Conservation (phyloP, 768 basidiomycete genomes). For the Mycena capillaripes region DNA sequence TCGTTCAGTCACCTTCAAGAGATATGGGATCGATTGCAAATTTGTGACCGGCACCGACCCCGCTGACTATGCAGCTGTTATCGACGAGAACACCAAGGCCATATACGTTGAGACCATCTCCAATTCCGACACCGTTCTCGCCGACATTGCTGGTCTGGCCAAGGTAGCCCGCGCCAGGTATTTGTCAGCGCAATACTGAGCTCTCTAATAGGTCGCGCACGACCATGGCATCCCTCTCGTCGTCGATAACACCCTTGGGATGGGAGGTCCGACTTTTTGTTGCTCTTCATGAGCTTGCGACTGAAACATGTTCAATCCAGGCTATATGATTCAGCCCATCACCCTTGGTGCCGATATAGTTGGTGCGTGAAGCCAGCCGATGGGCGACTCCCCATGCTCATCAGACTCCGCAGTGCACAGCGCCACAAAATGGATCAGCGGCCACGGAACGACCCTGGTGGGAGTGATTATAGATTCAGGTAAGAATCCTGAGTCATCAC, state of each 20-base stretch:
- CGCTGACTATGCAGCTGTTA: constrained; percentile 62
- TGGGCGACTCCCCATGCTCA: not conserved
- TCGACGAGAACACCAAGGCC: constrained; percentile 72
- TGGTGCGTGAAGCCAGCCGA: not conserved
- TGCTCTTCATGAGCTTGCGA: not conserved
- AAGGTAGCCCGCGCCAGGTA: constrained; percentile 51
- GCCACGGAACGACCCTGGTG: constrained; percentile 73
- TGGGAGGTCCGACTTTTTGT: constrained; percentile 60
- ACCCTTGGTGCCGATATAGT: not conserved
- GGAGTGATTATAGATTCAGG: constrained; percentile 72
- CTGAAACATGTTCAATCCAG: not conserved
- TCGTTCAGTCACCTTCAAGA: constrained; percentile 64
- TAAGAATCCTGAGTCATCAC: constrained; percentile 24
- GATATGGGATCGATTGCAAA: constrained; percentile 67
- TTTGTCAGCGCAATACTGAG: not conserved
- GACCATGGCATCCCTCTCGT: constrained; percentile 71
- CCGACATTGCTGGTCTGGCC: constrained; percentile 69
- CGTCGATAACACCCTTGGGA: constrained; percentile 74
- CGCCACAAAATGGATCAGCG: constrained; percentile 74
- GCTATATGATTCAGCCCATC: not conserved
- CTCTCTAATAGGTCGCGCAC: constrained; percentile 65
- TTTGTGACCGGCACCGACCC: constrained; percentile 65
- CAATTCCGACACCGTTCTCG: constrained; percentile 72
- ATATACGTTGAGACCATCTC: constrained; percentile 74
- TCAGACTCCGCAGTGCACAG: constrained; percentile 58